These are phyloP conservation scores for Colletotrichum coccodes DNA, from an alignment of 2,329 filamentous ascomycete species.

Conservation along the genomic window DNA sequence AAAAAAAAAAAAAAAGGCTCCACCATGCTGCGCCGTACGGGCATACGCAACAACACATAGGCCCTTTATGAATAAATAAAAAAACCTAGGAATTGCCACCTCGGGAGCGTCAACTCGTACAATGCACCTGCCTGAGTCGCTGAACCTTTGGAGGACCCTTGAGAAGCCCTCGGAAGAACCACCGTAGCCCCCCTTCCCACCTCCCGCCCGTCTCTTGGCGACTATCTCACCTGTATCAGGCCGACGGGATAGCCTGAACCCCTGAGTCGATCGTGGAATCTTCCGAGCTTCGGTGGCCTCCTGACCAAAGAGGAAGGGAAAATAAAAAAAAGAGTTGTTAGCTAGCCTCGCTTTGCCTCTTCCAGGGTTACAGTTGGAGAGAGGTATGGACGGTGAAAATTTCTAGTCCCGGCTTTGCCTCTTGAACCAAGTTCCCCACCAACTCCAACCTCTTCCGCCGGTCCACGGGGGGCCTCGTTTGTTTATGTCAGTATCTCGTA, in stretches of 20 bases:
- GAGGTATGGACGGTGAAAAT: not conserved
- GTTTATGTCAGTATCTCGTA: not conserved
- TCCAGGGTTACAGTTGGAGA: not conserved
- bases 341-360: not conserved
- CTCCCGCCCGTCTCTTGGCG: slow-evolving; percentile 4
- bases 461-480: not conserved
- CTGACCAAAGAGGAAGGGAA: not conserved
- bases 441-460: not conserved
- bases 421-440: not conserved
- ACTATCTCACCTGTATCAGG: not conserved
- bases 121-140: slow-evolving; percentile 23
- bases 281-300: not conserved
- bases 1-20: not conserved
- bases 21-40: not conserved
- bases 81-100: not conserved
- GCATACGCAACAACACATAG: not conserved
- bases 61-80: not conserved
- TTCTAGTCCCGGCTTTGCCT: not conserved
- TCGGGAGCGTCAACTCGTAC: slow-evolving; percentile 11
- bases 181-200: not conserved
- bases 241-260: not conserved
- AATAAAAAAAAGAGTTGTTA: not conserved
- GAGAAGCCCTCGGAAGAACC: not conserved
- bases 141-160: not conserved
- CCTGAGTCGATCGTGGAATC: slow-evolving; percentile 3